phyloP scores from a whole-genome alignment of 148 eudicot species.

The Arctostaphylos glauca region DNA sequence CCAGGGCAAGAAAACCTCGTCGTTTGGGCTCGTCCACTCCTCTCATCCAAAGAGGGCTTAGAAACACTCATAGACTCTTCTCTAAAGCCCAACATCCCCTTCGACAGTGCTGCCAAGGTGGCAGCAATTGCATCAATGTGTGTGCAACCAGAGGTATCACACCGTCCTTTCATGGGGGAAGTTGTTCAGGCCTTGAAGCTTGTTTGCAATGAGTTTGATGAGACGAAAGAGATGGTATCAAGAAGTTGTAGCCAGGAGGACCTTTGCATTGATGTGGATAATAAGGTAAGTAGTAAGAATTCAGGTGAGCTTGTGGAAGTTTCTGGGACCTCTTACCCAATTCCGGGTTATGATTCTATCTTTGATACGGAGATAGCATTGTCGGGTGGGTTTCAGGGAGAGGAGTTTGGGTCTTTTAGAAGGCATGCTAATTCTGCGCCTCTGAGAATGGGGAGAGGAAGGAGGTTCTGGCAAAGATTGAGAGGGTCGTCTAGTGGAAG shows the following conservation, averaged over 20 bases:
- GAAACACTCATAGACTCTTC: slow-evolving; percentile 66
- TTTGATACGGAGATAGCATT: slow-evolving; percentile 58
- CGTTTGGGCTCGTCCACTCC: slow-evolving; percentile 84
- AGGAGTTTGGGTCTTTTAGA: slow-evolving; percentile 42
- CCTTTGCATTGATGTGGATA: slow-evolving; percentile 38
- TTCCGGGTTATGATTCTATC: slow-evolving; percentile 31
- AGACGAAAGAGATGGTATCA: slow-evolving; percentile 42
- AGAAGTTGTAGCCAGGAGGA: slow-evolving; percentile 51
- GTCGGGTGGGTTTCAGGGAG: slow-evolving; percentile 30
- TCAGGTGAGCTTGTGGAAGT: slow-evolving; percentile 27
- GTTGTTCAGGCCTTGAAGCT: slow-evolving; percentile 95
- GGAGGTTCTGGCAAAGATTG: slow-evolving; percentile 53
- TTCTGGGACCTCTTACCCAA: slow-evolving; percentile 28
- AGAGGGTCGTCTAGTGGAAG: slow-evolving; percentile 53
- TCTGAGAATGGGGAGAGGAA: slow-evolving; percentile 38
- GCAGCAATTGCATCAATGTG: slow-evolving; percentile 96
- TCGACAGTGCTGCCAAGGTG: slow-evolving; percentile 76
- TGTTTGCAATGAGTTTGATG: slow-evolving; percentile 69
- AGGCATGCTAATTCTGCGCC: slow-evolving; percentile 80
- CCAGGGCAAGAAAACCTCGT: slow-evolving; percentile 89
- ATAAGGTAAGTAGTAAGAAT: slow-evolving; percentile 30
- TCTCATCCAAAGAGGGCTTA: slow-evolving; percentile 74
- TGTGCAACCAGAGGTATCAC: slow-evolving; percentile 86
- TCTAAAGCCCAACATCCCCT: slow-evolving; percentile 49
- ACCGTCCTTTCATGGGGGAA: slow-evolving; percentile 98